Conservation (phyloP, 495 filamentous ascomycete species). For the Aspergillus steynii region DNA sequence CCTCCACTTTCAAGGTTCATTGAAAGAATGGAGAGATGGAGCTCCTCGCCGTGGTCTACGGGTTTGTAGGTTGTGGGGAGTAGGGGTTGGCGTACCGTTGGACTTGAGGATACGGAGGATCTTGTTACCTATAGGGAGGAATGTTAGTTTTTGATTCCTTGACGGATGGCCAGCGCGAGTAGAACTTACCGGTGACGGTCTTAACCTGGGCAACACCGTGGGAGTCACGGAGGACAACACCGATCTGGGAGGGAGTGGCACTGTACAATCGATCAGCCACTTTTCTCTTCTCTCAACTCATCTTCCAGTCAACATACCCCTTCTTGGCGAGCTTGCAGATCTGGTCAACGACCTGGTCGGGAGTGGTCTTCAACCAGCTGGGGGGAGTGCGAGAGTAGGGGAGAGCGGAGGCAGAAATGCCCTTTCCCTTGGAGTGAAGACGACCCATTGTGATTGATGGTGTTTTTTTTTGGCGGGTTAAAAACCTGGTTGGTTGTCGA, state of each 20-base stretch:
- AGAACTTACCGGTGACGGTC: slow-evolving; percentile 83
- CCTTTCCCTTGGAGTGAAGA: slow-evolving; percentile 99
- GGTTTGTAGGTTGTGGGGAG: slow-evolving; percentile 12
- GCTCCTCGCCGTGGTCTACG: slow-evolving; percentile 1
- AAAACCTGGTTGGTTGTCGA: slow-evolving; percentile 2
- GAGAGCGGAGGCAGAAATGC: slow-evolving; percentile 90
- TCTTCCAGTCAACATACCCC: slow-evolving; percentile 36
- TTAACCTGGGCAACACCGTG: slow-evolving; percentile 97
- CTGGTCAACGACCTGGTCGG: slow-evolving; percentile 91
- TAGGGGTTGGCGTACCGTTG: slow-evolving; percentile 64
- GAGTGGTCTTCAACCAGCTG: slow-evolving; percentile 89
- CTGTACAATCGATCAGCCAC: slow-evolving; percentile 26
- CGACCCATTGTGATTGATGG: slow-evolving; percentile 77
- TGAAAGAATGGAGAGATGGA: background rate
- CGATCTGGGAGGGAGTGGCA: slow-evolving; percentile 96
- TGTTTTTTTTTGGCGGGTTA: slow-evolving; percentile 3
- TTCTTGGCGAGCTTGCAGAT: slow-evolving; percentile 99
- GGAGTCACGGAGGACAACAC: slow-evolving; percentile 94
- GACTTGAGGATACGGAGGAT: slow-evolving; percentile 98
- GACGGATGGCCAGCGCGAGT: background rate
- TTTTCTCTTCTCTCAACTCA: slow-evolving; percentile 65
- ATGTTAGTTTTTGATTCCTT: background rate
- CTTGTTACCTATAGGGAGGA: slow-evolving; percentile 76
- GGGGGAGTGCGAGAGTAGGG: slow-evolving; percentile 93
- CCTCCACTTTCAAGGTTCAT: background rate